A percentile compares a stretch with the other conserved stretches of the same genome.
Evolutionary conservation across 176 grass and related monocot genomes (phyloP).

Genomic region (Elaeis guineensis): DNA sequence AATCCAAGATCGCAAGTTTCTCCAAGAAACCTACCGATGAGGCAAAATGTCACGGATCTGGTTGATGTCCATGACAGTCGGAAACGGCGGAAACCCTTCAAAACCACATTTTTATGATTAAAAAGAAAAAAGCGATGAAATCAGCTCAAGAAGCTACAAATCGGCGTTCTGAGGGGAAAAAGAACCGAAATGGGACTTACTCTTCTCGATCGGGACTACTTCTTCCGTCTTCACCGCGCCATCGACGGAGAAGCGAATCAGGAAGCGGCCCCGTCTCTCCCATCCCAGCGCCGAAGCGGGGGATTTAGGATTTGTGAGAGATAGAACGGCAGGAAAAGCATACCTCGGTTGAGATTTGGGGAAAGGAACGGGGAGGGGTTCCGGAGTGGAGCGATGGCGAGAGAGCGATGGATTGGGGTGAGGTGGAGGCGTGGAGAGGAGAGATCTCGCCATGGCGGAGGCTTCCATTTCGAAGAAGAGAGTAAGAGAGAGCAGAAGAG

Average conservation of each 20-base stretch:
- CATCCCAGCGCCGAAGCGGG: neutral
- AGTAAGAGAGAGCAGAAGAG: neutral
- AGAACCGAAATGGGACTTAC: constrained; percentile 17
- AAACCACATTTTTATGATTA: neutral
- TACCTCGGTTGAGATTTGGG: neutral
- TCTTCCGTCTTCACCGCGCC: neutral
- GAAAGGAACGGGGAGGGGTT: neutral
- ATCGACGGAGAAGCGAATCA: constrained; percentile 21
- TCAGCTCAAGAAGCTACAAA: no score
- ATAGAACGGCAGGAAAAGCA: neutral
- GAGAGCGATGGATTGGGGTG: constrained; percentile 9
- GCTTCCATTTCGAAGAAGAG: constrained; percentile 32
- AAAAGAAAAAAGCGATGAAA: neutral
- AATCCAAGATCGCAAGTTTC: no score
- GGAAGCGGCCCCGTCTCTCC: neutral
- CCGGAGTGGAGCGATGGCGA: neutral
- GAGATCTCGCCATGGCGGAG: constrained; percentile 35
- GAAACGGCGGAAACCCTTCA: constrained; percentile 38
- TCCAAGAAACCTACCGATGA: constrained; percentile 22
- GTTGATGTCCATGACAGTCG: constrained; percentile 50
- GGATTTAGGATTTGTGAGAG: neutral
- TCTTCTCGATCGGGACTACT: constrained; percentile 59
- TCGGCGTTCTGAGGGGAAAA: no score
- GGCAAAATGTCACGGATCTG: constrained; percentile 44
- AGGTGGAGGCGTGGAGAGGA: constrained; percentile 21